Base-by-base conservation (phyloP, 192 early-diverging fungal species). In the Rhizoclosmatium globosum region DNA sequence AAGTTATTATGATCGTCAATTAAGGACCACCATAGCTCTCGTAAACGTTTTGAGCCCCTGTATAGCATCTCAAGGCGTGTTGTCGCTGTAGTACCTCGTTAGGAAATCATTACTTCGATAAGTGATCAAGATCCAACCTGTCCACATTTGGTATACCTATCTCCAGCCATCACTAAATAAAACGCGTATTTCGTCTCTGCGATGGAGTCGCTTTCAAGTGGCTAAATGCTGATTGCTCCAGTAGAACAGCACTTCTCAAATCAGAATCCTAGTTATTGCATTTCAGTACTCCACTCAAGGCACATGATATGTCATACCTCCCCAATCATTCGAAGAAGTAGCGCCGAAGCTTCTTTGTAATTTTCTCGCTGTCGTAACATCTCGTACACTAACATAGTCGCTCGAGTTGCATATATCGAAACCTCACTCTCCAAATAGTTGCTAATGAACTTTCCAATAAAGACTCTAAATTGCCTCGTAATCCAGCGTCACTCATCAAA, bases 1-100 rank as follows among this genome's bases (percentile, higher is more conserved):
- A 96, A 97, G 79, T 96, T 89, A 70, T 97, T 91, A 79, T 97
- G 94, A 79, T 96, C 94, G 56, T 96, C 94, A n/a, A 94, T 89
- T 0, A 95, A 81, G 7, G 86, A 84, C 95, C 95, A 96, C 11
- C 85, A 11, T 81, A 79, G 11, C 82, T 77, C 11, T 89, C 87
- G 73, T 92, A 93, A 19, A 93, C 87, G 43, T 78, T 66, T 15
- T 88, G 82, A 4, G 94, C 92, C 7, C 84, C 76, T 46, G 82
- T 80, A 76, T 98, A 95, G 79, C 94, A 95, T 6, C 94, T 88
- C 47, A 88, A 89, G 0, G 97, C 95, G 75, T 95, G 92, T 58
- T 87, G 83, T 64, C 89, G 85, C 91, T 94, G n/a, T n/a, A n/a
- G n/a, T n/a, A n/a, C n/a, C n/a, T n/a, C n/a, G n/a, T n/a, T n/a